These are phyloP conservation scores for Geosiphon pyriformis DNA, from an alignment of 192 early-diverging fungal species.

Conservation along the genomic window DNA sequence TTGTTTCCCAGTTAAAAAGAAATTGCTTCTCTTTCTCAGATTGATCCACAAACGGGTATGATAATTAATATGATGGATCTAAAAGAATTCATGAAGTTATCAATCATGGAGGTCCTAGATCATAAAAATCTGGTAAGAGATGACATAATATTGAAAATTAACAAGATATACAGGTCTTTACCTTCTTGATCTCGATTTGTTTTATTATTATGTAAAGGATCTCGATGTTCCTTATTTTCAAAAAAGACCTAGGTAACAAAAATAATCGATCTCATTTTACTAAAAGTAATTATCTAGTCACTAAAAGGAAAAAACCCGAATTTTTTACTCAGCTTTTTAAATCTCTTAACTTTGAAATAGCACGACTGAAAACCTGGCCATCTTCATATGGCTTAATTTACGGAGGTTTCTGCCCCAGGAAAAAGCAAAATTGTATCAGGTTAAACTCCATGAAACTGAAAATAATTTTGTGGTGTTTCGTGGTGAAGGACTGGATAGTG, in stretches of 20 bases:
- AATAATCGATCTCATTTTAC: no score
- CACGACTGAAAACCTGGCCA: constrained; percentile 86
- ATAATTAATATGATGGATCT: constrained; percentile 76
- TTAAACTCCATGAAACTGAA: constrained; percentile 65
- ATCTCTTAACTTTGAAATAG: constrained; percentile 39
- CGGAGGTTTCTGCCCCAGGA: constrained; percentile 26
- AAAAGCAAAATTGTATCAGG: constrained; percentile 44
- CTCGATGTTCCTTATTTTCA: constrained; percentile 75
- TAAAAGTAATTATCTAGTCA: background rate
- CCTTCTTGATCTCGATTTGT: no score
- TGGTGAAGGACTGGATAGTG: constrained; percentile 45
- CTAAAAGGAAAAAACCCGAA: background rate
- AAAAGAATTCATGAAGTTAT: constrained; percentile 67
- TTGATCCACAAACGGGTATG: constrained; percentile 81
- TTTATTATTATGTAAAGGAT: constrained; percentile 60
- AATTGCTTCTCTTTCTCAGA: no score
- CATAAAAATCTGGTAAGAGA: constrained; percentile 73
- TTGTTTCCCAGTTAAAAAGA: background rate
- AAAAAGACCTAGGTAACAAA: constrained; percentile 50
- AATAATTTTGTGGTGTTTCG: constrained; percentile 64
- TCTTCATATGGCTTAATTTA: constrained; percentile 75
- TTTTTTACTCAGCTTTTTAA: background rate
- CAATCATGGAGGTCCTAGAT: constrained; percentile 76
- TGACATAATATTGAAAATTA: background rate
- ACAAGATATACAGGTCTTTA: background rate